Base-by-base conservation (phyloP, 768 basidiomycete genomes). In the Leccinellum luteum region DNA sequence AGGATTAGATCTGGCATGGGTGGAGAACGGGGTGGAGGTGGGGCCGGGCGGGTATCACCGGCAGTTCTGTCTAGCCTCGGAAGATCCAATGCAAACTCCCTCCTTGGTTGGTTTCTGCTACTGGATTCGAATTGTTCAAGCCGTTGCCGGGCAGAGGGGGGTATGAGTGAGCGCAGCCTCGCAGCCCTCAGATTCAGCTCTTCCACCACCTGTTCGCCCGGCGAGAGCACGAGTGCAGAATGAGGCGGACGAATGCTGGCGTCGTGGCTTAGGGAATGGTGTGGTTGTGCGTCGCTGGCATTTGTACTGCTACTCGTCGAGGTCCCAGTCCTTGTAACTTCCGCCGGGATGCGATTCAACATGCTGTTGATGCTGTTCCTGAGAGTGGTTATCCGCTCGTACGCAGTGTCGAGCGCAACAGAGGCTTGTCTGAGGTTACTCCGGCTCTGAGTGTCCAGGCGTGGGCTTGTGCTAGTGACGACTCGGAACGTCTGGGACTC, bases 351-450 rank as follows among this genome's bases (percentile, higher is more conserved):
- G 58, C 70, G 68, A 60, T 64, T 66, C 63, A 73, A 60, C 59
- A 83, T 69, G 57, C 75, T 74, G 51, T 78, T 69, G 34, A 86
- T 75, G 60, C 75, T 82, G 30, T 76, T 77, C 57, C 84, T 78
- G 51, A 85, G 78, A 68, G 81, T 79, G 50, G 78, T 77, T 64
- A 85, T 80, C 48, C 81, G 78, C 60, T 74, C 76, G 67, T 81
- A 83, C 21, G 82, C 84, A 34, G 78, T 76, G 54, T 84, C 81
- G 38, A 85, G 72, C 7, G 79, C 79, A n/a, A 73, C 71, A 41
- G 83, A 78, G n/a, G 82, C 81, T 55, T 78, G 75, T 32, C 79
- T 79, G 30, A 84, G 69, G 64, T 63, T 77, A 48, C 67, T 67
- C 55, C 75, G 75, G 49, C 74, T 71, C 34, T 69, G 68, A 35